phyloP scores from a whole-genome alignment of 2,329 filamentous ascomycete species.

The Hortaea werneckii region DNA sequence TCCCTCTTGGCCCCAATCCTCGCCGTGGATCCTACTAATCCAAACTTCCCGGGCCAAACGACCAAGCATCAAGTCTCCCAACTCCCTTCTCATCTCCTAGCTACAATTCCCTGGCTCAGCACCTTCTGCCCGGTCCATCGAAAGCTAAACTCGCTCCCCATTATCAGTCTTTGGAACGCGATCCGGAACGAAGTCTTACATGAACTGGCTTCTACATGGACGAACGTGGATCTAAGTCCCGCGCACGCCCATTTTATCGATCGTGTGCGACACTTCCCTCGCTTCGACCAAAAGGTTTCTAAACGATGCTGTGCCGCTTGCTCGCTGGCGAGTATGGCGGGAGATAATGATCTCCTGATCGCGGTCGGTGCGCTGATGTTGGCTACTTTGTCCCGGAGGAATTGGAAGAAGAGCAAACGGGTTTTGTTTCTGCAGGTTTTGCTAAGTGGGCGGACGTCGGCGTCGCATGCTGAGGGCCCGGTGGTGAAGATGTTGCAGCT shows the following conservation, averaged over 20 bases:
- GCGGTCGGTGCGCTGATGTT: constrained; percentile 15
- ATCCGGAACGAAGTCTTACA: not conserved
- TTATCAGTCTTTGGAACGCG: constrained; percentile 10
- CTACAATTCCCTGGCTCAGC: constrained; percentile 7
- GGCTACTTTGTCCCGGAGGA: constrained; percentile 10
- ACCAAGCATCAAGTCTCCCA: constrained; percentile 9
- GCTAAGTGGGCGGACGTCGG: constrained; percentile 3
- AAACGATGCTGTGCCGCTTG: constrained; percentile 13
- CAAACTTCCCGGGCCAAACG: not conserved
- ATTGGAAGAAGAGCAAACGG: constrained; percentile 18
- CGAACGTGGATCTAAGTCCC: not conserved
- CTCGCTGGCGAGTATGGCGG: constrained; percentile 7
- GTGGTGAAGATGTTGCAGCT: constrained; percentile 5
- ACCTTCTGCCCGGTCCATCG: constrained; percentile 14
- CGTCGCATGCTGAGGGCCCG: constrained; percentile 2
- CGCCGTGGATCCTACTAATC: constrained; percentile 2
- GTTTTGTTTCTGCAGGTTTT: constrained; percentile 7
- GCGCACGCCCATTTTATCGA: constrained; percentile 1
- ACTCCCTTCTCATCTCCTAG: constrained; percentile 14
- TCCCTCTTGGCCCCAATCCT: constrained; percentile 11
- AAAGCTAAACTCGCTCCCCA: constrained; percentile 10
- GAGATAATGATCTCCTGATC: constrained; percentile 6
- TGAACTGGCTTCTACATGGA: not conserved
- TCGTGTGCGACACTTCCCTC: not conserved
- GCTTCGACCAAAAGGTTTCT: too few relatives aligned